Evolutionary conservation across 768 basidiomycete genomes (phyloP).

Genomic region (Boletus vinaceobasis): DNA sequence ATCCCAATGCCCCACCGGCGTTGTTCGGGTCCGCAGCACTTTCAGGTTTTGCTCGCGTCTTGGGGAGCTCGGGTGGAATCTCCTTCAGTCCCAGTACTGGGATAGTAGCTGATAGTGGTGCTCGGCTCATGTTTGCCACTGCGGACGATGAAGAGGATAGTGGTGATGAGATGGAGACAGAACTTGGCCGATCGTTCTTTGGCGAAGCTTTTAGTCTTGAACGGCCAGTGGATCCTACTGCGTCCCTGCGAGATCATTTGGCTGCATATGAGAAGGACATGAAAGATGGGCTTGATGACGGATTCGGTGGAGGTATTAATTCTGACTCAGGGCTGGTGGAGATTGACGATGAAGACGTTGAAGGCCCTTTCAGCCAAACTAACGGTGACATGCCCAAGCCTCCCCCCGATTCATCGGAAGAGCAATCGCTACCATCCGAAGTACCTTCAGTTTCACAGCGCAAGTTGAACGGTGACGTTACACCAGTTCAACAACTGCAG

Average conservation of each 20-base stretch:
- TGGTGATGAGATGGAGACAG: conserved; percentile 44
- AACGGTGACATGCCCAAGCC: conserved; percentile 36
- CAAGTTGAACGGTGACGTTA: conserved; percentile 45
- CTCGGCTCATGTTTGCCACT: conserved; percentile 56
- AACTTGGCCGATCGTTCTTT: conserved; percentile 43
- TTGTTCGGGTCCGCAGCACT: conserved; percentile 38
- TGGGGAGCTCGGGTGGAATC: conserved; percentile 60
- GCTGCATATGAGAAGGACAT: conserved; percentile 60
- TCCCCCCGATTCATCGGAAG: conserved; percentile 21
- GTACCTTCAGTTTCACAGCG: conserved; percentile 45
- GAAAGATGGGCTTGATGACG: conserved; percentile 33
- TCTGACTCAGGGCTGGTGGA: conserved; percentile 27
- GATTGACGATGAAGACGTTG: conserved; percentile 33
- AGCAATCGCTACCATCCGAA: conserved; percentile 36
- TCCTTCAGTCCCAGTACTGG: conserved; percentile 57
- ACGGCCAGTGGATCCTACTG: conserved; percentile 51
- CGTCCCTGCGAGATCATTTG: conserved; percentile 56
- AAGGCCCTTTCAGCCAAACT: conserved; percentile 26
- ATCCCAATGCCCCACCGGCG: conserved; percentile 20
- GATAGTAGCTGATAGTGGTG: conserved; percentile 46
- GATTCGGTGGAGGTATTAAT: conserved; percentile 14
- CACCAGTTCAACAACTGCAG: conserved; percentile 47
- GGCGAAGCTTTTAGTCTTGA: conserved; percentile 43
- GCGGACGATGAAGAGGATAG: conserved; percentile 61
- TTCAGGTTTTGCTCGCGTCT: conserved; percentile 51